Evolutionary conservation across 805 yeast genomes (phyloP), one percentile per base, ranked within the genome.

Genomic region (Saccharomycopsis fodiens): DNA sequence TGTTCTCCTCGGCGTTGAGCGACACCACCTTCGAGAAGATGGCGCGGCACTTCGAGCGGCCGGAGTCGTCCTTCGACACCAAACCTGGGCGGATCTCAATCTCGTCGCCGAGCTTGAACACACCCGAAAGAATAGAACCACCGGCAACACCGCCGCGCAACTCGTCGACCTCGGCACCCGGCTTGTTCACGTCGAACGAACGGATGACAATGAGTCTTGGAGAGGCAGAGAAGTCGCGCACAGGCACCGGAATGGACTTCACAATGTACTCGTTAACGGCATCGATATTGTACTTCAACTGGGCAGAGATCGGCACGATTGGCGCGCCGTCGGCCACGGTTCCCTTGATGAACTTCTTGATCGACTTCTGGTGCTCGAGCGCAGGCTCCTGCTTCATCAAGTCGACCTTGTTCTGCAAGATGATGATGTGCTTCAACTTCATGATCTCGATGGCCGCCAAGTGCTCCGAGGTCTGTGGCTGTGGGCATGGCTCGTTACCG

Each of bases 141-240:
- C 99, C 99, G 39, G 99, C 99, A 64, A 93, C 97, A 80, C 99
- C 99, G 61, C 99, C 99, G 71, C 89, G 89, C 65, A 93, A 77
- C 59, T 91, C 97, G 55, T 84, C 89, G 56, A 94, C 86, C 68
- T 89, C 97, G 37, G 96, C 81, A 72, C 99, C 99, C 50, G 99
- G 99, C 69, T 87, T 89, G 73, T 93, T 93, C 55, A 93, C 98
- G 67, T 93, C 99, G 65, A 93, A 93, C 29, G 97, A 91, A 73
- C 99, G 84, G 60, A 93, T 94, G 47, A 93, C 97, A 64, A 93
- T 93, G 59, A 93, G 79, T 61, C 94, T 81, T 58, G 99, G 98
- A 49, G 88, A 79, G 35, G 95, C 94, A 54, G 80, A 67, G 67
- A 94, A 89, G 69, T 93, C 98, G 72, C 99, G 81, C 57, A 86